Percentiles rank a stretch among this genome's conserved stretches.
Conservation (phyloP, 441 rosid genomes). For the Gossypium davidsonii region DNA sequence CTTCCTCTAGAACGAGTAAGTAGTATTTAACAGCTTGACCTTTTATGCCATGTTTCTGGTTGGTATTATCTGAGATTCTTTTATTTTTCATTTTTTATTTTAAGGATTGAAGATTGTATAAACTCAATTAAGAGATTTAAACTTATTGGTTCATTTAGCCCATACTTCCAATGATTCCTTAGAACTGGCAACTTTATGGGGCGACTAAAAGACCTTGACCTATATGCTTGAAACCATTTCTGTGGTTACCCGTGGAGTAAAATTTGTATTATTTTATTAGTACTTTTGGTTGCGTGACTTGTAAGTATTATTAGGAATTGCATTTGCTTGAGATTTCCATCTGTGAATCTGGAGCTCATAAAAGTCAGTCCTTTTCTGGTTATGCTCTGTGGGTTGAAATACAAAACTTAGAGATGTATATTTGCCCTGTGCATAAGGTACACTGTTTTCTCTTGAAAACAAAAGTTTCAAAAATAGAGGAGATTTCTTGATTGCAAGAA, state of each 20-base stretch:
- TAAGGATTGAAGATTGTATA: neutral
- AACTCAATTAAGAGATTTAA: neutral
- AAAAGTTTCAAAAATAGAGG: neutral
- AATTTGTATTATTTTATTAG: neutral
- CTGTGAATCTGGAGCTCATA: neutral
- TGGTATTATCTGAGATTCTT: conserved; percentile 3
- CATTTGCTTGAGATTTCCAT: neutral
- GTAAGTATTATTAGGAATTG: neutral
- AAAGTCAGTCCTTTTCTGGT: neutral
- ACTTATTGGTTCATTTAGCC: neutral
- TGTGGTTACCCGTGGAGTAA: neutral
- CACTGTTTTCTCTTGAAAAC: neutral
- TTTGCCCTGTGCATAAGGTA: neutral
- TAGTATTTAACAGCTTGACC: conserved; percentile 11
- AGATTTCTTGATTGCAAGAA: conserved; percentile 7
- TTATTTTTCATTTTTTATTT: neutral
- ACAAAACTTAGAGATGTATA: neutral
- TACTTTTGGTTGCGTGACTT: neutral
- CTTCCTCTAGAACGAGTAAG: conserved; percentile 90
- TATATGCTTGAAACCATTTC: neutral
- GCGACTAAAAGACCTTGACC: neutral
- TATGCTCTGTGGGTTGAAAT: neutral
- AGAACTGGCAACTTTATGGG: neutral
- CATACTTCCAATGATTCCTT: neutral
- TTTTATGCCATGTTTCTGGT: conserved; percentile 7